Evolutionary conservation across 345 rosid genomes (phyloP).

Genomic region (Mallotus nudiflorus): DNA sequence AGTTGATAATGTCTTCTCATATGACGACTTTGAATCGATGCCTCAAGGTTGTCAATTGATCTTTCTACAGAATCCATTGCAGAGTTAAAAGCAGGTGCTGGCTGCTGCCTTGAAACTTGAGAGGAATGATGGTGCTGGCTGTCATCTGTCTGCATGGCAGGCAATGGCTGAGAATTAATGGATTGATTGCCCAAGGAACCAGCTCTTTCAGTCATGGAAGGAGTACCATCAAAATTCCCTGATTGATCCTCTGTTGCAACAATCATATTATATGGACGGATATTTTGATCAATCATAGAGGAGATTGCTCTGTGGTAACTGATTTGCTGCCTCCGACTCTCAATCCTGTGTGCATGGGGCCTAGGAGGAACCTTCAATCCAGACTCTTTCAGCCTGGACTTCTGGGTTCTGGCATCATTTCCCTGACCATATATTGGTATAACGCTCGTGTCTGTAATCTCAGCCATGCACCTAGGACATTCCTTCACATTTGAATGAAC

Average conservation of each 20-base stretch:
- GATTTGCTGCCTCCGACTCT: conserved; percentile 50
- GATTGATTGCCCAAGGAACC: background rate
- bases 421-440: conserved; percentile 63
- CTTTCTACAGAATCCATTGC: conserved; percentile 45
- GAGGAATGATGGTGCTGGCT: conserved; percentile 19
- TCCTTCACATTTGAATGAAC: conserved; percentile 23
- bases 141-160: too few species aligned
- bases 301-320: conserved; percentile 30
- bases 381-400: conserved; percentile 35
- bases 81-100: conserved; percentile 37
- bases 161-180: conserved; percentile 12
- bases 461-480: conserved; percentile 45
- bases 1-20: conserved; percentile 32
- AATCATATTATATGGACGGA: conserved; percentile 39
- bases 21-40: conserved; percentile 32
- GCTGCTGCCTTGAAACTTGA: conserved; percentile 30
- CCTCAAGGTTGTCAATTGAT: conserved; percentile 36
- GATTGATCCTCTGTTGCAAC: conserved; percentile 33
- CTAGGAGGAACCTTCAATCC: conserved; percentile 50
- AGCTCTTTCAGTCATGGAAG: too few species aligned
- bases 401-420: conserved; percentile 13
- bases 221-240: too few species aligned
- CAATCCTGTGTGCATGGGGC: conserved; percentile 54
- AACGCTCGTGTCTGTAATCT: conserved; percentile 45
- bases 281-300: conserved; percentile 35